Percentiles rank a stretch among this genome's conserved stretches.
phyloP scores from a whole-genome alignment of 2,329 filamentous ascomycete genomes.

The Bisporella sp. region DNA sequence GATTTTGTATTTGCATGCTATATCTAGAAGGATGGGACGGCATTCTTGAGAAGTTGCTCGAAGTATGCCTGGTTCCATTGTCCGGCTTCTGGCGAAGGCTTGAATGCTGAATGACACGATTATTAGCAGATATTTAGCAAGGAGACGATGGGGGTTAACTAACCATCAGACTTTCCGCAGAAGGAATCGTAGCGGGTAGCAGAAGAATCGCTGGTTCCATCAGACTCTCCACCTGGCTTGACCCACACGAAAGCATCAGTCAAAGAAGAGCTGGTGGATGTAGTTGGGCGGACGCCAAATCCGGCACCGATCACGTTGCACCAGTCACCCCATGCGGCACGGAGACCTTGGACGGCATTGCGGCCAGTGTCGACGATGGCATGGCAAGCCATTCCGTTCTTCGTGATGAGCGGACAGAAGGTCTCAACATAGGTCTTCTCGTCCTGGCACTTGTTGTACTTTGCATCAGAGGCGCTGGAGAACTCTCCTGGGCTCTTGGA shows the following conservation, averaged over 20 bases:
- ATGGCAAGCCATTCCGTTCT: constrained; percentile 25
- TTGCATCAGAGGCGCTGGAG: constrained; percentile 34
- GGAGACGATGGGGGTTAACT: constrained; percentile 46
- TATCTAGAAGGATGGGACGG: constrained; percentile 18
- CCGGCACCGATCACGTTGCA: constrained; percentile 31
- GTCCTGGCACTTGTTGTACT: constrained; percentile 41
- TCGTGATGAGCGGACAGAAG: constrained; percentile 29
- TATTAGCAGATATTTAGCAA: not conserved
- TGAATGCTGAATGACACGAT: constrained; percentile 21
- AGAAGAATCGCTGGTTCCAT: constrained; percentile 21
- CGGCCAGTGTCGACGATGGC: constrained; percentile 48
- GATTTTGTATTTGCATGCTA: not conserved
- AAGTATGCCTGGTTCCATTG: constrained; percentile 39
- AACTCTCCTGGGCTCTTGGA: constrained; percentile 20
- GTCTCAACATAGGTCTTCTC: constrained; percentile 33
- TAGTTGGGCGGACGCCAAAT: constrained; percentile 26
- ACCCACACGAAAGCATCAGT: constrained; percentile 29
- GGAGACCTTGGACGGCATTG: constrained; percentile 36
- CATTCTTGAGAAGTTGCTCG: constrained; percentile 36
- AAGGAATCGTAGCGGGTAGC: constrained; percentile 41
- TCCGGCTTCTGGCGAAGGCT: constrained; percentile 36
- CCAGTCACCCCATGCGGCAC: constrained; percentile 37
- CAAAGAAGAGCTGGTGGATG: constrained; percentile 17
- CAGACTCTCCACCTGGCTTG: constrained; percentile 29
- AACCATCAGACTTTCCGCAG: constrained; percentile 40